Evolutionary conservation across 1,284 basidiomycete genomes (phyloP).

Genomic region (Malassezia sympodialis): DNA sequence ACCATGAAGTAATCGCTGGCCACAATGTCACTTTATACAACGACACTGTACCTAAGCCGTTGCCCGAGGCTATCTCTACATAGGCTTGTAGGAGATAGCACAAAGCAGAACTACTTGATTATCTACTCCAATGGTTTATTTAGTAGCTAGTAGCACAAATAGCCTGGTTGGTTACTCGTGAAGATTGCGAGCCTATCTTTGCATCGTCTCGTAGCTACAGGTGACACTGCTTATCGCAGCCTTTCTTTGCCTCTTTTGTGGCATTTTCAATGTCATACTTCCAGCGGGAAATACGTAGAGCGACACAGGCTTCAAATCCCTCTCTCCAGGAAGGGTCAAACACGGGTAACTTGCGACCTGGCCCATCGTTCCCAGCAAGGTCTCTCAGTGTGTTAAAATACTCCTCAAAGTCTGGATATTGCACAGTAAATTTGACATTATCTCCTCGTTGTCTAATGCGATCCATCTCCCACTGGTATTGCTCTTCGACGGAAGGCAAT

Average conservation of each 20-base stretch:
- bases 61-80: neutral
- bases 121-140: no score
- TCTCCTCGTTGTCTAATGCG: neutral
- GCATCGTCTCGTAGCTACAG: neutral
- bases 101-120: no score
- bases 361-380: neutral
- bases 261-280: neutral
- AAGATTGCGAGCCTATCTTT: no score
- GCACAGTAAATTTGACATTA: neutral
- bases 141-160: no score
- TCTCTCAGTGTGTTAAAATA: neutral
- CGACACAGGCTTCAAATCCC: neutral
- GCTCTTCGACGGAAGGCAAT: neutral
- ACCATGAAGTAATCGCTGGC: conserved; percentile 34
- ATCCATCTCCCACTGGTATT: neutral
- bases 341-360: neutral
- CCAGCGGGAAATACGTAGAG: neutral
- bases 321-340: neutral
- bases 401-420: conserved; percentile 2
- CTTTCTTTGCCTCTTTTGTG: neutral
- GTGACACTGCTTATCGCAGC: neutral
- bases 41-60: conserved; percentile 2
- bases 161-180: no score
- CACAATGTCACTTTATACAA: conserved; percentile 32
- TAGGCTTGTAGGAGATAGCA: neutral